Evolutionary conservation across 1,139 yeast species (phyloP), one percentile per base, ranked within the genome.

Genomic region (Eremothecium cymbalariae): DNA sequence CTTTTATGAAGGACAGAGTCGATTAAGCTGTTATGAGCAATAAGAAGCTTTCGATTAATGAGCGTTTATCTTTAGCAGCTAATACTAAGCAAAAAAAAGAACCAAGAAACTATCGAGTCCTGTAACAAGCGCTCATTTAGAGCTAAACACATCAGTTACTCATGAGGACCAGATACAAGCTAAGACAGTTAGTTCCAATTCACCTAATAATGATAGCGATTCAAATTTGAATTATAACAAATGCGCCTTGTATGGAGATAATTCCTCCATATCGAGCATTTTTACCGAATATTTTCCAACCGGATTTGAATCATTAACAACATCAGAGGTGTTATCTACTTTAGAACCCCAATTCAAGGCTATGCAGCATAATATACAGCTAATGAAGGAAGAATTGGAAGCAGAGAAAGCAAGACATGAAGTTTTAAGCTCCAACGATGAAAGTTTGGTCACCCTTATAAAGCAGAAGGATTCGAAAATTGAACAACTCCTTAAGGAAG

Each of bases 21-120:
- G n/a, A n/a, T n/a, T n/a, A n/a, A n/a, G n/a, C n/a, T n/a, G n/a
- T n/a, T 4, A 18, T 16, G 26, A 31, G 28, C 15, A 32, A 33
- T 15, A 54, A 50, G 36, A 65, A 83, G 46, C 61, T 80, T 28
- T 71, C 93, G 0, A 63, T 83, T 47, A 88, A 84, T 51, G 94
- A 85, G 50, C 64, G 95, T 43, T 64, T 85, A 38, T 93, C 93
- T 1, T 60, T 77, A 46, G 95, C 95, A 1, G 86, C 88, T 4
- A 74, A 73, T 46, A 65, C 71, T 2, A 67, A 63, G 40, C 31
- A 38, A 46, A 45, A 28, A 32, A 31, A 12, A 58, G 51, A 36
- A 34, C 47, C 1, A 49, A 51, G 33, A 53, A 48, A 36, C 34
- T 26, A 24, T 26, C 6, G 31, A 28, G 3, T 28, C 11, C 20